Evolutionary conservation across 805 yeast species (phyloP).

Genomic region (Ascoidea tarda): DNA sequence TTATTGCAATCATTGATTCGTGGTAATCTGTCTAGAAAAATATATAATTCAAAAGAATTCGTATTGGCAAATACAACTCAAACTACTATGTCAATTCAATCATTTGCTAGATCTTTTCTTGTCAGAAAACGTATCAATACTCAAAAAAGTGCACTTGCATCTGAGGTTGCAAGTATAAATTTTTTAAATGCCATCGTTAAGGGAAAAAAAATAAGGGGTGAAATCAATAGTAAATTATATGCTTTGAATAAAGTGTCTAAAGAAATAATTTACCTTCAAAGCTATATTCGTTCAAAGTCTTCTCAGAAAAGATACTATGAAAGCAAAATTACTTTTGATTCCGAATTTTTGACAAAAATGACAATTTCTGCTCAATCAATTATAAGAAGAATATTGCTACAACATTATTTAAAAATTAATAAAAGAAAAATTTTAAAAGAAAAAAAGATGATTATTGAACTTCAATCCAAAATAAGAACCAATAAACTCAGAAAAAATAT

Average conservation of each 20-base stretch:
- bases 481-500: conserved; percentile 9
- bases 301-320: neutral
- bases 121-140: neutral
- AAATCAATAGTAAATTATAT: conserved; percentile 9
- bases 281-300: conserved; percentile 1
- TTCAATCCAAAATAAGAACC: conserved; percentile 24
- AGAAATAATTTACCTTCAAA: conserved; percentile 2
- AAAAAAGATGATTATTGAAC: conserved; percentile 12
- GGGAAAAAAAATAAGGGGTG: conserved; percentile 21
- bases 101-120: neutral
- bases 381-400: conserved; percentile 1
- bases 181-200: conserved; percentile 18
- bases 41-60: too few species aligned
- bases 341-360: too few species aligned
- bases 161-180: neutral
- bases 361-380: conserved; percentile 1
- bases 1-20: too few species aligned
- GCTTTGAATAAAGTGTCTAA: neutral
- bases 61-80: too few species aligned
- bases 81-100: neutral
- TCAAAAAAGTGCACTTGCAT: neutral
- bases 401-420: neutral
- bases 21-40: too few species aligned
- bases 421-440: conserved; percentile 3
- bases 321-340: too few species aligned